phyloP scores from a whole-genome alignment of 2,329 filamentous ascomycete species.

The Calonectria montana region DNA sequence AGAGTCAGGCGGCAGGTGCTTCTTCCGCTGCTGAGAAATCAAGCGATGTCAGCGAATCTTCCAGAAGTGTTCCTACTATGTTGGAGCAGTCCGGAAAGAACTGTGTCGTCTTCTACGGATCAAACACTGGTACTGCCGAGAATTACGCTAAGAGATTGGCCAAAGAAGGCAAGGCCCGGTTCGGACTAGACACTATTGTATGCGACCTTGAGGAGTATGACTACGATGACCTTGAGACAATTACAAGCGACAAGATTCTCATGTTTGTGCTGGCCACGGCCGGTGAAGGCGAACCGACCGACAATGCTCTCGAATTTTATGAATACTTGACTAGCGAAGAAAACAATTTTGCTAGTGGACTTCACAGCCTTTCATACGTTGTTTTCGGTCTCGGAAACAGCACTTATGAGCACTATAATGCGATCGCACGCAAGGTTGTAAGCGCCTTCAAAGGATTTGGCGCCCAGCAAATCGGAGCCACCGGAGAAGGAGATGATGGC shows the following conservation, averaged over 20 bases:
- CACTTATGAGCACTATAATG: constrained; percentile 99
- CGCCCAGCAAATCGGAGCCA: constrained; percentile 83
- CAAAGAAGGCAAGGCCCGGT: constrained; percentile 96
- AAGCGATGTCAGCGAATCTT: background rate
- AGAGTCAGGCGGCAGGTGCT: background rate
- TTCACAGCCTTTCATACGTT: constrained; percentile 89
- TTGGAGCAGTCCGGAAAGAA: constrained; percentile 96
- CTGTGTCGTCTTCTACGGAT: constrained; percentile 98
- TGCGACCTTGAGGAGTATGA: constrained; percentile 98
- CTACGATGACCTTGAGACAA: constrained; percentile 89
- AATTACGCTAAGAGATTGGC: constrained; percentile 96
- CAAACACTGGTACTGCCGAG: constrained; percentile 97
- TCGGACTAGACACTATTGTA: constrained; percentile 97
- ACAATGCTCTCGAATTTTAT: constrained; percentile 99
- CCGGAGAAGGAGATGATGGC: constrained; percentile 96
- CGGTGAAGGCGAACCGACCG: constrained; percentile 96
- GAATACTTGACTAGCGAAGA: constrained; percentile 92
- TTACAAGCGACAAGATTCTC: constrained; percentile 90
- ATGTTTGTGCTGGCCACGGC: constrained; percentile 98
- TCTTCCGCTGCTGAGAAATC: constrained; percentile 4
- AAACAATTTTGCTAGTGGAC: constrained; percentile 80
- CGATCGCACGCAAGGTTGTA: constrained; percentile 93
- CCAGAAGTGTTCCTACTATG: constrained; percentile 92
- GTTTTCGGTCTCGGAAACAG: constrained; percentile 98
- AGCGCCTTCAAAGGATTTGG: constrained; percentile 84